These are phyloP conservation scores for Candida qinlingensis DNA, from an alignment of 805 yeast species.

Conservation along the genomic window DNA sequence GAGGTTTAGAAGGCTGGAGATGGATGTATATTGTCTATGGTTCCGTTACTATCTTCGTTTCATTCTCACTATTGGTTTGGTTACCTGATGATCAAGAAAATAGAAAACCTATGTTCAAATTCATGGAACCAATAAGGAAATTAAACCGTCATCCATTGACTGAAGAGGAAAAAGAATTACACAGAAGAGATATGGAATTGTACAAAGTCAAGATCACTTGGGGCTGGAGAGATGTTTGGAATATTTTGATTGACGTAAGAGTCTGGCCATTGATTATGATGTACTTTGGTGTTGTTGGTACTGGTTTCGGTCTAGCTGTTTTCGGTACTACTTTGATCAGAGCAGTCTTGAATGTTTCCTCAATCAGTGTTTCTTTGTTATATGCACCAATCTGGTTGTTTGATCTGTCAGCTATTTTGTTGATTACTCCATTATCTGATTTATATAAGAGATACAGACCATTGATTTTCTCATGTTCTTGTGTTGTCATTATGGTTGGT, in stretches of 20 bases:
- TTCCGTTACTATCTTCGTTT: slow-evolving; percentile 55
- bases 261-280: slow-evolving; percentile 78
- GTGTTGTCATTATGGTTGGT: slow-evolving; percentile 67
- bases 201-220: slow-evolving; percentile 46
- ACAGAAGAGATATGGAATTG: slow-evolving; percentile 52
- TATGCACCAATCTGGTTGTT: slow-evolving; percentile 91
- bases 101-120: slow-evolving; percentile 9
- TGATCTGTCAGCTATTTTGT: slow-evolving; percentile 68
- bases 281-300: slow-evolving; percentile 92
- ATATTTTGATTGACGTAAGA: slow-evolving; percentile 55
- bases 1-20: slow-evolving; percentile 78
- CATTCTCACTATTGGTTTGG: slow-evolving; percentile 71
- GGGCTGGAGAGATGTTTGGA: slow-evolving; percentile 53
- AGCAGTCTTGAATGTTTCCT: slow-evolving; percentile 51
- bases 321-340: slow-evolving; percentile 76
- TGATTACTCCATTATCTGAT: slow-evolving; percentile 80
- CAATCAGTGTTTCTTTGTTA: slow-evolving; percentile 66
- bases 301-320: slow-evolving; percentile 83
- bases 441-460: slow-evolving; percentile 54
- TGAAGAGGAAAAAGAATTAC: slow-evolving; percentile 47
- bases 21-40: slow-evolving; percentile 85
- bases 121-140: slow-evolving; percentile 14
- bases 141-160: slow-evolving; percentile 41
- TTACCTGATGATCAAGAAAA: slow-evolving; percentile 53
- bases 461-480: slow-evolving; percentile 54